These are phyloP conservation scores for Clonostachys rosea DNA, from an alignment of 2,329 filamentous ascomycete genomes.

Conservation along the genomic window DNA sequence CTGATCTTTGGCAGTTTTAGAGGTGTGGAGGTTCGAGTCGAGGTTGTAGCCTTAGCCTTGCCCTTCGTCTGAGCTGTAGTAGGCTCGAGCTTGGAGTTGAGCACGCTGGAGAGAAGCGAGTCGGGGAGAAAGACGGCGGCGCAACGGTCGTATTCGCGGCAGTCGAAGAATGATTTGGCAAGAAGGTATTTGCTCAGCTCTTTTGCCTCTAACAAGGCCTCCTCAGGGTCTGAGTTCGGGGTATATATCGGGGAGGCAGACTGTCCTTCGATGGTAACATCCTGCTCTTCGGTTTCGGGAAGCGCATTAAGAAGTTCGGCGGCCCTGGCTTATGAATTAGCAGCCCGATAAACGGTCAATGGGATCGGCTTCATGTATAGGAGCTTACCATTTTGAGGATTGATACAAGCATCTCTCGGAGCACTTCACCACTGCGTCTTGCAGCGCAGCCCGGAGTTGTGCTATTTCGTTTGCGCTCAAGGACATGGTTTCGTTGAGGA, in stretches of 20 bases:
- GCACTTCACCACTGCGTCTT: slow-evolving; percentile 84
- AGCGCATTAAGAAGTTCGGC: slow-evolving; percentile 90
- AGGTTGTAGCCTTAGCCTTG: slow-evolving; percentile 37
- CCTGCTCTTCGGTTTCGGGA: slow-evolving; percentile 55
- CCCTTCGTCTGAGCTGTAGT: slow-evolving; percentile 50
- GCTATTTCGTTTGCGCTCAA: slow-evolving; percentile 51
- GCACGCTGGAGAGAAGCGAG: slow-evolving; percentile 64
- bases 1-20: slow-evolving; percentile 57
- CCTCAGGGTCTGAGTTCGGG: slow-evolving; percentile 61
- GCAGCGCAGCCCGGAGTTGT: slow-evolving; percentile 69
- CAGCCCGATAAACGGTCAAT: neutral
- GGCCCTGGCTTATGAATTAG: slow-evolving; percentile 55
- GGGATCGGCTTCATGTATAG: neutral
- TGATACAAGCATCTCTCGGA: slow-evolving; percentile 95
- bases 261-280: slow-evolving; percentile 18
- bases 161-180: slow-evolving; percentile 93
- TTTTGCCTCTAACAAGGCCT: slow-evolving; percentile 70
- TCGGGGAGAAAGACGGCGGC: slow-evolving; percentile 85
- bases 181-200: slow-evolving; percentile 83
- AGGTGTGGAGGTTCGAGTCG: slow-evolving; percentile 10
- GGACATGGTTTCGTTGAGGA: slow-evolving; percentile 31
- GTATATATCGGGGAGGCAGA: slow-evolving; percentile 40
- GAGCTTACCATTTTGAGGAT: slow-evolving; percentile 82
- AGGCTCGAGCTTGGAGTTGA: slow-evolving; percentile 32
- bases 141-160: slow-evolving; percentile 90